Base-by-base conservation (phyloP, 2,329 filamentous ascomycete genomes). In the Thermomyces lanuginosus region DNA sequence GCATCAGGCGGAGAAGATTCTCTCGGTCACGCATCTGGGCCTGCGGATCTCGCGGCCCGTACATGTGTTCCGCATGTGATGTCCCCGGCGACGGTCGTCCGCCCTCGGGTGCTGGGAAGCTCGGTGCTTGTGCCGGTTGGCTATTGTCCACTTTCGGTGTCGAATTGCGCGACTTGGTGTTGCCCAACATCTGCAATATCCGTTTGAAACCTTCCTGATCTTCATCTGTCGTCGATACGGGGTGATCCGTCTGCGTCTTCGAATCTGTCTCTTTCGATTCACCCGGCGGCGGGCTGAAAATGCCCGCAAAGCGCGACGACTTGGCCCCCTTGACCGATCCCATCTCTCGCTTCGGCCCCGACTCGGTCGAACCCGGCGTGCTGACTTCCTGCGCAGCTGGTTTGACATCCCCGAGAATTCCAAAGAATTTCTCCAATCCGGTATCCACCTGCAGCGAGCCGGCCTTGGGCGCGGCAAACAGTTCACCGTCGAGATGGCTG, bases 191-290 rank as follows among this genome's bases (percentile, higher is more conserved):
- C 39, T 78, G 69, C 18, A 92, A 60, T 23, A 93, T 68, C 22
- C 74, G 69, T 37, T 82, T 71, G 52, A 93, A 92, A 1, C 82
- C 84, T 48, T 83, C 77, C 50, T 82, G 81, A 43, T 92, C 84
- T 27, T 72, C 69, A 35, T 73, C 71, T n/a, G n/a, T n/a, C 4
- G 48, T 47, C 4, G 51, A 43, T 15, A 50, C 50, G 21, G 61
- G 54, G 7, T 61, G 56, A 11, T 37, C 39, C 21, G 34, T 35
- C 27, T 36, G 40, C 24, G 42, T 33, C 26, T 36, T 45, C 16
- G 39, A 27, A 13, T 48, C 49, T 2, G 42, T 33, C 20, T 49
- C 48, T 31, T 42, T 53, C 31, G 63, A 58, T 9, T 72, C 69
- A 36, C 76, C 63, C n/a, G 58, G 43, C 6, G 58, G 63, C 24